Conservation (phyloP, 345 rosid species). For the Eucalyptus virginea region DNA sequence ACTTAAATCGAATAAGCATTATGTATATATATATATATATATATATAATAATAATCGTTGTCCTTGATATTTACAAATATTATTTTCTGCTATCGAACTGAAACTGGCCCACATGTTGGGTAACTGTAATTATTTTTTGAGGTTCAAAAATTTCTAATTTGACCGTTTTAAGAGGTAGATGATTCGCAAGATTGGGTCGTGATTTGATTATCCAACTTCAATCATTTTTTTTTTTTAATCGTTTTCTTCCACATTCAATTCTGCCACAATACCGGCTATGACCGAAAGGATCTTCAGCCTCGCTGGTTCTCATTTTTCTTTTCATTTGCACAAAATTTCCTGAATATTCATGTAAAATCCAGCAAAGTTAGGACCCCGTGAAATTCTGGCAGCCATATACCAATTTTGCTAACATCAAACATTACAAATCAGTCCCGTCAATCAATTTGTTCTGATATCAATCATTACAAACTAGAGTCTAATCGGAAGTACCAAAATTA, state of each 20-base stretch:
- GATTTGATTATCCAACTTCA: not conserved
- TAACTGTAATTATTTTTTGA: not conserved
- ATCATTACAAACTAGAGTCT: not conserved
- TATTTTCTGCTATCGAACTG: not conserved
- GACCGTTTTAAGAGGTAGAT: not conserved
- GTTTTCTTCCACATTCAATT: not conserved
- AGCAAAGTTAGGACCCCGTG: not conserved
- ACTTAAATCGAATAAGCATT: no score
- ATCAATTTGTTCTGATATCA: not conserved
- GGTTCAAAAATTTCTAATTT: not conserved
- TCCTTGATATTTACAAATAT: not conserved
- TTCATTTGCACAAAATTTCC: not conserved
- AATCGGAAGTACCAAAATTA: not conserved
- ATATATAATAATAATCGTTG: not conserved
- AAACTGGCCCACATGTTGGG: not conserved
- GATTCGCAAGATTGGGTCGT: not conserved
- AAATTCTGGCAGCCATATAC: not conserved
- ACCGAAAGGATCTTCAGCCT: not conserved
- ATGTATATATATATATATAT: no score
- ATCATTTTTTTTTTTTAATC: not conserved
- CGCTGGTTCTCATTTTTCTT: not conserved
- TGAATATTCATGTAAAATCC: not conserved
- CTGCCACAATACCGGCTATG: not conserved
- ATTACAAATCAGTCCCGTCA: not conserved
- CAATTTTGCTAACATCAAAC: not conserved